A percentile compares a stretch with the other conserved stretches of the same genome.
These are phyloP conservation scores for Massarina eburnea DNA, from an alignment of 2,329 filamentous ascomycete species.

Conservation along the genomic window DNA sequence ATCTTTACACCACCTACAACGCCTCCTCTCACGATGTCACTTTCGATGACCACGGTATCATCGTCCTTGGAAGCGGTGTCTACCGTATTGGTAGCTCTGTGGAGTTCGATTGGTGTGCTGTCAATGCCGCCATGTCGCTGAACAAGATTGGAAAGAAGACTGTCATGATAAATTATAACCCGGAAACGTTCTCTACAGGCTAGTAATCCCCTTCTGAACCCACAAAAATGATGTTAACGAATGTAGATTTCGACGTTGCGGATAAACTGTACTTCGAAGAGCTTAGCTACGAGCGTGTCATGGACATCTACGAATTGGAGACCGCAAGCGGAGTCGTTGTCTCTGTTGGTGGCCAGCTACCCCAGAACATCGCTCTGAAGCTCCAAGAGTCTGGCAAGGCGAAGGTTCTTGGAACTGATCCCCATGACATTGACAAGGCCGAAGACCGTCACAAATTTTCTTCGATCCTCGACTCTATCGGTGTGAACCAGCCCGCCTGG, in stretches of 20 bases:
- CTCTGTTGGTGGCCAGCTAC: constrained; percentile 92
- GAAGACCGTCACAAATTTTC: constrained; percentile 99
- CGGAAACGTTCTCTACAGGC: constrained; percentile 61
- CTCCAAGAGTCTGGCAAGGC: constrained; percentile 89
- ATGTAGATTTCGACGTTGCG: constrained; percentile 84
- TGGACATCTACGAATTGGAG: constrained; percentile 98
- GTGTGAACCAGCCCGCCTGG: constrained; percentile 96
- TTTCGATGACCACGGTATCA: constrained; percentile 87
- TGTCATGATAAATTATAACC: constrained; percentile 83
- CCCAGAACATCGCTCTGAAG: constrained; percentile 94
- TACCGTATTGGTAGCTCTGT: constrained; percentile 98
- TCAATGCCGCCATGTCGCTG: constrained; percentile 82
- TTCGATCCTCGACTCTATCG: constrained; percentile 93
- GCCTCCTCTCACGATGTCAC: constrained; percentile 89
- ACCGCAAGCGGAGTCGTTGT: constrained; percentile 83
- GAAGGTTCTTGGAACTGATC: constrained; percentile 89
- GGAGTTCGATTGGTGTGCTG: constrained; percentile 98
- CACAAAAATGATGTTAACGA: constrained; percentile 41
- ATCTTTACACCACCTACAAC: constrained; percentile 93
- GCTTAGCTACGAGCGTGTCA: constrained; percentile 92
- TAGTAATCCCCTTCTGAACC: neutral
- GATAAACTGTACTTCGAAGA: constrained; percentile 97
- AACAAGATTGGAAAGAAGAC: constrained; percentile 92
- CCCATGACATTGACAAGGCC: constrained; percentile 93
- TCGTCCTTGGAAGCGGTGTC: constrained; percentile 91